Base-by-base conservation (phyloP, 768 basidiomycete genomes). In the Boletus tomentosulus region DNA sequence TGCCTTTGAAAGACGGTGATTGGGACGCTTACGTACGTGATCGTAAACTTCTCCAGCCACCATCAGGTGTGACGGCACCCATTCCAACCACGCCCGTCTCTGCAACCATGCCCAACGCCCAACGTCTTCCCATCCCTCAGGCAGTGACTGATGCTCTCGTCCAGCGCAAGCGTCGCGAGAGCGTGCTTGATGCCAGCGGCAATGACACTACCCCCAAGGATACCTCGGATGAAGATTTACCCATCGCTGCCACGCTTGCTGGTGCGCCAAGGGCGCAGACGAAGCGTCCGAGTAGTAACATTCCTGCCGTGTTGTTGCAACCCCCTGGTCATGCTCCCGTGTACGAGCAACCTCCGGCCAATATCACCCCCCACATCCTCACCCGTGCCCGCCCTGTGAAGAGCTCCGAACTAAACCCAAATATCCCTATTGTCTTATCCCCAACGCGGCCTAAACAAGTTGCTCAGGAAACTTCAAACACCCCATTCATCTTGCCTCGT, bases 1-100 rank as follows among this genome's bases (percentile, higher is more conserved):
- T 77, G 6, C 87, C 88, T n/a, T 70, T 88, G 38, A 65, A 79
- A 46, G 83, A 88, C 41, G 77, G 81, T n/a, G 85, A 89, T 58
- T 97, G 93, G 93, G 88, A 95, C 57, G 71, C 79, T 42, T 96
- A 97, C 67, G 79, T 93, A 46, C 84, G 83, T 43, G 90, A 95
- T 47, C 82, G 93, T 51, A 91, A 87, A 65, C 76, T 97, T 15
- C 71, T 94, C 56, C 88, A 90, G 62, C 91, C 92, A 41, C 90
- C 91, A 10, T 79, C 85, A 19, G 89, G 91, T 7, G 79, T 90
- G 42, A 82, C 89, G 15, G 77, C 84, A n/a, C 89, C 91, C 1
- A 92, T 93, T 62, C 72, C 77, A 6, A 83, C 86, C n/a, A 80
- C 81, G 8, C 74, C 79, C 27, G 59, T 73, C 43, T 63, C 72